Evolutionary conservation across 352 stramenopile genomes (phyloP), one percentile per base, ranked within the genome.

Genomic region (Pythium sukuiense): DNA sequence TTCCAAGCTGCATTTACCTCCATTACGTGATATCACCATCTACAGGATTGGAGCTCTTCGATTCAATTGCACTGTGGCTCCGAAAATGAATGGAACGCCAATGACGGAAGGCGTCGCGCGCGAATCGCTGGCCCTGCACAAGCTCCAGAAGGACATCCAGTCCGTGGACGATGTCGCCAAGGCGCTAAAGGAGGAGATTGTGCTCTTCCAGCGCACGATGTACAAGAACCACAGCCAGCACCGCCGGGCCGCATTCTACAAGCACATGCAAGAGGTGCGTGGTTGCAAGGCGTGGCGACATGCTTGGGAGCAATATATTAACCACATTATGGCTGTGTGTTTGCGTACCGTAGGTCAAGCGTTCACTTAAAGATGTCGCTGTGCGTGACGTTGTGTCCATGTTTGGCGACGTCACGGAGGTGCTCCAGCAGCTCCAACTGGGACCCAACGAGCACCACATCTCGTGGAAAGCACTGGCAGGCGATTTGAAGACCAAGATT

Each of bases 221-320:
- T 96, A 96, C 78, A 96, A 94, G 67, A 96, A 96, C 65, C 82
- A 91, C 55, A 96, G 83, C 70, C 87, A 96, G 70, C 87, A 96
- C 60, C 85, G 87, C 3, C 85, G 87, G 24, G 81, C 85, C 8
- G 84, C 83, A 39, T 96, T 92, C 71, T 96, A 81, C 65, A 79
- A 90, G 70, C 82, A 92, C 59, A 73, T 95, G 37, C 80, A 93
- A 68, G 71, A 90, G 46, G 79, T 87, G 3, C 26, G 46, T 49
- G 14, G 6, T 43, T 68, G 4, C 7, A 12, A 27, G 6, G 1
- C 4, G 13, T 29, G 0, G 0, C 8, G 13, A 18, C n/a, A 3
- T 3, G 5, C 20, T 52, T 12, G 45, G 14, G 50, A 35, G 4
- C 32, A 13, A 14, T 41, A 4, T 11, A 41, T 9, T 56, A 6